These are phyloP conservation scores for Fusarium pseudonygamai DNA, from an alignment of 2,329 filamentous ascomycete species.

Conservation along the genomic window DNA sequence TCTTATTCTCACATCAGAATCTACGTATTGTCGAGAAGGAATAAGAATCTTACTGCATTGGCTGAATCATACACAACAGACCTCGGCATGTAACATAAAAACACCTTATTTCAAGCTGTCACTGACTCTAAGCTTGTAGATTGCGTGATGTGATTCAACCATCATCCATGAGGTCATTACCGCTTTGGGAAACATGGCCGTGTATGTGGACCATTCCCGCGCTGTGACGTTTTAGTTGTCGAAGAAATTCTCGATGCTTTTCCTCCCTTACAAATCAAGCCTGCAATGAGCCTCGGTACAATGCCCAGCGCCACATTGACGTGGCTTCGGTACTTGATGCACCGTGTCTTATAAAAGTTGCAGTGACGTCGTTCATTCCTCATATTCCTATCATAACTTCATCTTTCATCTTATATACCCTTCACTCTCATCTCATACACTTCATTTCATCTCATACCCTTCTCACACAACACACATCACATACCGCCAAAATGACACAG, in stretches of 20 bases:
- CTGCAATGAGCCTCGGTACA: conserved; percentile 12
- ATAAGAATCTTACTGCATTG: background rate
- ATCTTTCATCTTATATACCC: background rate
- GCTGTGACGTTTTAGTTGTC: conserved; percentile 25
- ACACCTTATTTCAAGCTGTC: too few species aligned
- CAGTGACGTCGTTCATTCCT: conserved; percentile 19
- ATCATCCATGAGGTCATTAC: conserved; percentile 20
- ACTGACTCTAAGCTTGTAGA: background rate
- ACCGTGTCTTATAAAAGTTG: conserved; percentile 8
- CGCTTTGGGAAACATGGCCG: conserved; percentile 34
- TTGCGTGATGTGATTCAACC: background rate
- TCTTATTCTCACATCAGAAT: background rate
- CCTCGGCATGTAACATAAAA: background rate
- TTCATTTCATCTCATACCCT: background rate
- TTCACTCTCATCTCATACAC: background rate
- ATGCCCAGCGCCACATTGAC: conserved; percentile 9
- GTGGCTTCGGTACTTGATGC: conserved; percentile 3
- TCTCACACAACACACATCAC: background rate
- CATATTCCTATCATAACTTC: background rate
- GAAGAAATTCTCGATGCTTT: conserved; percentile 8
- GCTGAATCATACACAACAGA: accelerated
- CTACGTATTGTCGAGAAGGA: background rate
- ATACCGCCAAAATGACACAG: conserved; percentile 46
- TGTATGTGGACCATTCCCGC: conserved; percentile 13
- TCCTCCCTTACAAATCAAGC: conserved; percentile 24